Evolutionary conservation across 2,329 filamentous ascomycete species (phyloP).

Genomic region (Magnaporthiopsis poae): DNA sequence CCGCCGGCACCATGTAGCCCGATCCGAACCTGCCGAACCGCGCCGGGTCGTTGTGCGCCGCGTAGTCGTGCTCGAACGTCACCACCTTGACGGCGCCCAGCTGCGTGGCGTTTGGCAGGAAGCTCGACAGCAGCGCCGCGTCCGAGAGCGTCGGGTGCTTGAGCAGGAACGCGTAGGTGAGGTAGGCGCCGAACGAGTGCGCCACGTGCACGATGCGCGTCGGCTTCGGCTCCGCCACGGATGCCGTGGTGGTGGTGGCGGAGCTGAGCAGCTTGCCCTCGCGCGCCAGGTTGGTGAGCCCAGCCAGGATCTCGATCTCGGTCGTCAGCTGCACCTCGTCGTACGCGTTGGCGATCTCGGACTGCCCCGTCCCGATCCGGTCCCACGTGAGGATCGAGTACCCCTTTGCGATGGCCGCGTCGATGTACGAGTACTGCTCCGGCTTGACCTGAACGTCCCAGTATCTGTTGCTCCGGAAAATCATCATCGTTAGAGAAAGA

Average conservation of each 20-base stretch:
- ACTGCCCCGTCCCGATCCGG: conserved; percentile 27
- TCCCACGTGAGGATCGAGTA: conserved; percentile 31
- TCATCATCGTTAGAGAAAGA: too few species aligned
- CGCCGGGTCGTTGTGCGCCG: too few species aligned
- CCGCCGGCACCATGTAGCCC: too few species aligned
- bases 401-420: conserved; percentile 24
- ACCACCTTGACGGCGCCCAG: conserved; percentile 7
- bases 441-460: conserved; percentile 23
- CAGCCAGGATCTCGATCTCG: conserved; percentile 27
- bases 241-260: conserved; percentile 13
- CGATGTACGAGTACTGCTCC: conserved; percentile 26
- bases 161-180: conserved; percentile 21
- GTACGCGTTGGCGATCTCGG: conserved; percentile 27
- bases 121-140: conserved; percentile 29
- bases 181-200: conserved; percentile 14
- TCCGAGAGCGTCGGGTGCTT: conserved; percentile 25
- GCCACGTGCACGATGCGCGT: conserved; percentile 18
- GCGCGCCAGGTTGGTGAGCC: conserved; percentile 26
- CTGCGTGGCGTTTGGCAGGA: conserved; percentile 13
- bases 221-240: conserved; percentile 17
- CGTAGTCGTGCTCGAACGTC: too few species aligned
- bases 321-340: conserved; percentile 27
- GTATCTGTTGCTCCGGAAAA: conserved; percentile 10
- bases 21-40: too few species aligned
- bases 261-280: conserved; percentile 21